Conservation (phyloP, 106 monocot species). For the Dendrobium nobile region DNA sequence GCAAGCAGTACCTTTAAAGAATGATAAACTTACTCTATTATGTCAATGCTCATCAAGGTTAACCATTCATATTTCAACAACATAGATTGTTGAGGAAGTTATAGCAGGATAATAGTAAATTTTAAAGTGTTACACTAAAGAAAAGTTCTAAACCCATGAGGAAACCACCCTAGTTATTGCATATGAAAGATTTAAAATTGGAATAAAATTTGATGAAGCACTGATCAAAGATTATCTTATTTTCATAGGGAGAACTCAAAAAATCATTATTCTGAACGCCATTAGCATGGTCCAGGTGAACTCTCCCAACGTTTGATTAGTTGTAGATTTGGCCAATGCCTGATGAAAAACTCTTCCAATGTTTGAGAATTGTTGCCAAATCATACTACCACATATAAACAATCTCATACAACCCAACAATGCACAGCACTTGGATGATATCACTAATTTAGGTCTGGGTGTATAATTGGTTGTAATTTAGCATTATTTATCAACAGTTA, state of each 20-base stretch:
- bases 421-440: neutral
- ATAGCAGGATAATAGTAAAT: neutral
- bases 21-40: neutral
- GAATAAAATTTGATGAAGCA: neutral
- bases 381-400: neutral
- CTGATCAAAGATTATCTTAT: neutral
- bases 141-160: neutral
- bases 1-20: neutral
- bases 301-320: neutral
- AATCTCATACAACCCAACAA: neutral
- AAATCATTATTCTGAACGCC: neutral
- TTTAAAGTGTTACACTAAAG: neutral
- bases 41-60: neutral
- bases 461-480: neutral
- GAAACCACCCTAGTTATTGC: neutral
- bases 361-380: neutral
- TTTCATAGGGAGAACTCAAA: neutral
- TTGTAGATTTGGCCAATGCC: neutral
- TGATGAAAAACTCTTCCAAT: neutral
- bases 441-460: neutral
- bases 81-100: neutral
- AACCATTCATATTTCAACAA: neutral
- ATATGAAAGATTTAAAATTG: neutral
- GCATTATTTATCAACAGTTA: neutral
- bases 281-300: neutral